Evolutionary conservation across 129 eudicot genomes (phyloP).

Genomic region (Arctium minus): DNA sequence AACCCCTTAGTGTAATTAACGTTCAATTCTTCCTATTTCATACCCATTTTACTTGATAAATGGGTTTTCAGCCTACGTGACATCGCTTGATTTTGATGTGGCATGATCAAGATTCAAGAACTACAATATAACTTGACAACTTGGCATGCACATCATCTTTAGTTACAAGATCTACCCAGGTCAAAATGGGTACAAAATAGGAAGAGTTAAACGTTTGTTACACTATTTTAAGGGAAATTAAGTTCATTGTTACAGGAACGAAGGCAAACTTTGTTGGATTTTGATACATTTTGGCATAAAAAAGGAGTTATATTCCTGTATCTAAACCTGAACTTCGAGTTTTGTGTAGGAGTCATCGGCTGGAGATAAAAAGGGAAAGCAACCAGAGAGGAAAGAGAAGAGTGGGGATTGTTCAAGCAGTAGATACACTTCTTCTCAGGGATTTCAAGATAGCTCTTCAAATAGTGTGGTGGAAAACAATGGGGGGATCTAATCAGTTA

Average conservation of each 20-base stretch:
- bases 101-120: not conserved
- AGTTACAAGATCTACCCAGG: not conserved
- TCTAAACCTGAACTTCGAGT: not conserved
- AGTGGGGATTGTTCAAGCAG: constrained; percentile 33
- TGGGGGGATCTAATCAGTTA: constrained; percentile 6
- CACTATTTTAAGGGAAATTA: not conserved
- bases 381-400: constrained; percentile 12
- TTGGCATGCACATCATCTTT: not conserved
- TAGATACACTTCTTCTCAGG: constrained; percentile 31
- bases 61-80: not conserved
- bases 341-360: constrained; percentile 32
- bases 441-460: constrained; percentile 28
- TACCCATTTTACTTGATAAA: not conserved
- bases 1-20: not conserved
- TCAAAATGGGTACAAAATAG: not conserved
- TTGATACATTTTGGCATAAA: not conserved
- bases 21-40: not conserved
- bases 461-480: constrained; percentile 29
- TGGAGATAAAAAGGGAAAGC: constrained; percentile 33
- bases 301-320: not conserved
- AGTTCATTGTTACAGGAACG: not conserved
- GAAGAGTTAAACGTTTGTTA: not conserved
- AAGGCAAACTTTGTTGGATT: not conserved
- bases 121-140: not conserved
- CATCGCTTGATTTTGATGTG: no score